phyloP scores from a whole-genome alignment of 2,329 filamentous ascomycete species.

The Hysterium pulicare region DNA sequence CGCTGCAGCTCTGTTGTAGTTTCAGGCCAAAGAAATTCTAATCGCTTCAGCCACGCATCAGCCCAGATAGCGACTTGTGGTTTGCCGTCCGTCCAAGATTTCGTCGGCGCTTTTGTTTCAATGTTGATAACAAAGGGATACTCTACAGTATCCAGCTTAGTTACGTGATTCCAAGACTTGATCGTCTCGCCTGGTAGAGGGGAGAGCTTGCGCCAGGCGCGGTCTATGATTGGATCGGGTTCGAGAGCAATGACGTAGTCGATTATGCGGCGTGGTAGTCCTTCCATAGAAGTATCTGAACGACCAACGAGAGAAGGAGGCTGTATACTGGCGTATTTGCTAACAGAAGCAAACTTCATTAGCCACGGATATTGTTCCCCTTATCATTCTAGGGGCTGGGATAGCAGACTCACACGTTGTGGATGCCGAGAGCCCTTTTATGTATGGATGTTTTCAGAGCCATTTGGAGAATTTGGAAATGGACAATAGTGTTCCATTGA shows the following conservation, averaged over 20 bases:
- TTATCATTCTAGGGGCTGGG: conserved; percentile 7
- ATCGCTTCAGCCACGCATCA: conserved; percentile 20
- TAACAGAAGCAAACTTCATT: too few relatives aligned
- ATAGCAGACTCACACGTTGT: conserved; percentile 15
- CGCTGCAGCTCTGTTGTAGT: conserved; percentile 10
- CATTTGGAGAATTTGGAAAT: too few relatives aligned
- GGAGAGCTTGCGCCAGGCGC: conserved; percentile 15
- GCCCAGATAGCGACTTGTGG: conserved; percentile 23
- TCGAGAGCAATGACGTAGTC: conserved; percentile 23
- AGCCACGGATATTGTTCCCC: too few relatives aligned
- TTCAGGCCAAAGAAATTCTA: conserved; percentile 9
- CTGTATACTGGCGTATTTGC: conserved; percentile 19
- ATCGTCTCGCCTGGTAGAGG: conserved; percentile 10
- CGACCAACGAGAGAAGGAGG: conserved; percentile 15
- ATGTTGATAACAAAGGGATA: conserved; percentile 22
- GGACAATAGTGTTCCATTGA: too few relatives aligned
- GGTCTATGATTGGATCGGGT: conserved; percentile 10
- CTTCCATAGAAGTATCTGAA: too few relatives aligned
- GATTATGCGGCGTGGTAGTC: conserved; percentile 17
- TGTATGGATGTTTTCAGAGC: conserved; percentile 14
- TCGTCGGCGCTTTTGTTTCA: conserved; percentile 22
- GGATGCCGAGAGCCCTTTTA: conserved; percentile 11
- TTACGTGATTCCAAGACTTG: conserved; percentile 20
- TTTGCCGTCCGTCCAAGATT: conserved; percentile 25
- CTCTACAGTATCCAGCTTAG: conserved; percentile 9